Conservation (phyloP, 2,329 filamentous ascomycete genomes). For the Aspergillus candidus region DNA sequence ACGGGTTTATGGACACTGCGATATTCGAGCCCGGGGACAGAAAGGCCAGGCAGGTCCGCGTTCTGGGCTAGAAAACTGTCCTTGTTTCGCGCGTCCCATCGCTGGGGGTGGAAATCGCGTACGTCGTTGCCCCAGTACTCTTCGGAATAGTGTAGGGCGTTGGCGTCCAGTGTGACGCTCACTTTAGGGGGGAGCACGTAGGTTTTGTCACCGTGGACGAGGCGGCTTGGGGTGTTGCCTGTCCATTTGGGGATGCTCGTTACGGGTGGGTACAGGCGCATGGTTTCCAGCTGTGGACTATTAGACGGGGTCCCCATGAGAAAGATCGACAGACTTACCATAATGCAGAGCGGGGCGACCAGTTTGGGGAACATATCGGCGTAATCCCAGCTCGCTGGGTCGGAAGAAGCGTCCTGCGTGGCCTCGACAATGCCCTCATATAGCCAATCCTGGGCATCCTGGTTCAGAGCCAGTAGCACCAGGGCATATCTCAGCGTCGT, state of each 20-base stretch:
- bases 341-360: slow-evolving; percentile 16
- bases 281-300: slow-evolving; percentile 34
- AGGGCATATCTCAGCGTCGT: slow-evolving; percentile 41
- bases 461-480: slow-evolving; percentile 41
- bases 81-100: slow-evolving; percentile 18
- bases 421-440: slow-evolving; percentile 35
- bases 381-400: slow-evolving; percentile 31
- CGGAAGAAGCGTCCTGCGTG: slow-evolving; percentile 9
- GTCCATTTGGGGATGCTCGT: slow-evolving; percentile 25
- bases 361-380: slow-evolving; percentile 36
- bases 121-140: slow-evolving; percentile 19
- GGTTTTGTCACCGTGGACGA: slow-evolving; percentile 9
- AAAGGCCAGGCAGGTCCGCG: slow-evolving; percentile 8
- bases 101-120: slow-evolving; percentile 8
- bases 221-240: slow-evolving; percentile 6
- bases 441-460: slow-evolving; percentile 43
- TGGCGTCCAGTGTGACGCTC: slow-evolving; percentile 12
- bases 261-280: slow-evolving; percentile 38
- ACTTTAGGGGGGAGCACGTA: slow-evolving; percentile 13
- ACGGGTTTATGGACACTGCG: slow-evolving; percentile 17
- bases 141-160: slow-evolving; percentile 15
- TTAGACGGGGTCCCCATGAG: background rate
- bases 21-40: slow-evolving; percentile 13
- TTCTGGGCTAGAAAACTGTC: slow-evolving; percentile 18
- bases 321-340: slow-evolving; percentile 9